Conservation (phyloP, 257 asterid species). For the Salvia miltiorrhiza region DNA sequence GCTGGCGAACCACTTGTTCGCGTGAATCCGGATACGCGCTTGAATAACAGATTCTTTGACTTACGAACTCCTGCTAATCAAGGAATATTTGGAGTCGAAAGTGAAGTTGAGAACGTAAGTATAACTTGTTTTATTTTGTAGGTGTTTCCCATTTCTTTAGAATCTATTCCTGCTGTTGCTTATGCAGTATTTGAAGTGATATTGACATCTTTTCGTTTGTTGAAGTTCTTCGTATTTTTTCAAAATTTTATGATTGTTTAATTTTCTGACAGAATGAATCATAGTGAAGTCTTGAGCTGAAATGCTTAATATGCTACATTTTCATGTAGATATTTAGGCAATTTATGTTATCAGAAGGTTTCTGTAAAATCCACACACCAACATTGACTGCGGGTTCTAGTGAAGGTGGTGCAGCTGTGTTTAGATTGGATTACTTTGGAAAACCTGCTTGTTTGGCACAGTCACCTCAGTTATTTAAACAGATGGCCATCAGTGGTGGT, state of each 20-base stretch:
- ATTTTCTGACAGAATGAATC: too few species aligned
- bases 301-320: neutral
- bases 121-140: too few species aligned
- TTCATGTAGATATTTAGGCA: conserved; percentile 61
- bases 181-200: neutral
- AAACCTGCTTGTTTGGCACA: too few species aligned
- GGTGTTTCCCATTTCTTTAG: neutral
- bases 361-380: conserved; percentile 77
- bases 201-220: neutral
- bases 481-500: too few species aligned
- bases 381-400: conserved; percentile 68
- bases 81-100: conserved; percentile 71
- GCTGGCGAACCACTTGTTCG: conserved; percentile 78
- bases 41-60: conserved; percentile 77
- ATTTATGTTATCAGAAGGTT: conserved; percentile 58
- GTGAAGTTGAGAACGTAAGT: conserved; percentile 72
- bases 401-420: too few species aligned
- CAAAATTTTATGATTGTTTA: too few species aligned
- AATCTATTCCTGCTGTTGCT: too few species aligned
- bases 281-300: neutral
- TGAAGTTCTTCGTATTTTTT: neutral
- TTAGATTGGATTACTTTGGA: too few species aligned
- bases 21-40: conserved; percentile 89
- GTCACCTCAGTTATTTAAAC: too few species aligned
- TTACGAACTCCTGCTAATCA: conserved; percentile 88